phyloP scores from a whole-genome alignment of 768 basidiomycete species.

The Tubosaeta sp. region DNA sequence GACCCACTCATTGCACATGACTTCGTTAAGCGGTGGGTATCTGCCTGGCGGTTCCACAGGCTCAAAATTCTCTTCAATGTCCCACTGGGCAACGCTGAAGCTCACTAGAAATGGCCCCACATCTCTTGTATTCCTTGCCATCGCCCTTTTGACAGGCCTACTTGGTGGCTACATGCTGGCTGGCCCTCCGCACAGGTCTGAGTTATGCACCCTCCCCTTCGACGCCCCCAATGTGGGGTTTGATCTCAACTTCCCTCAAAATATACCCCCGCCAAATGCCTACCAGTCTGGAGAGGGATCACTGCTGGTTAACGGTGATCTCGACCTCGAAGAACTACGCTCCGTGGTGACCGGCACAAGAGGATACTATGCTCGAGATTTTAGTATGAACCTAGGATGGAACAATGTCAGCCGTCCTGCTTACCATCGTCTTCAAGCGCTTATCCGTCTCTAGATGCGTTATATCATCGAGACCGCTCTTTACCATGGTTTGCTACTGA shows the following conservation, averaged over 20 bases:
- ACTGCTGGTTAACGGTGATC: constrained; percentile 17
- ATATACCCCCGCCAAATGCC: background rate
- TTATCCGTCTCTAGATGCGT: constrained; percentile 33
- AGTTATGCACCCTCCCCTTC: constrained; percentile 20
- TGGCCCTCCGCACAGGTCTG: constrained; percentile 11
- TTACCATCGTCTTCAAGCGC: background rate
- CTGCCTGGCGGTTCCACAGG: constrained; percentile 15
- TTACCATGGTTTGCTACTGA: constrained; percentile 40
- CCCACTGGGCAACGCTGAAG: constrained; percentile 11
- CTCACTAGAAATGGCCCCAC: constrained; percentile 13
- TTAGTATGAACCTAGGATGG: constrained; percentile 42
- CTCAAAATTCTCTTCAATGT: background rate
- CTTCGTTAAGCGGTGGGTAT: constrained; percentile 13
- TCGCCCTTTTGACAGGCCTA: constrained; percentile 21
- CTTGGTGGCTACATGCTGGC: constrained; percentile 25
- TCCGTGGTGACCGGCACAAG: constrained; percentile 35
- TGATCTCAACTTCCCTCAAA: background rate
- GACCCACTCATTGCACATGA: background rate
- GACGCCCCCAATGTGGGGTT: background rate
- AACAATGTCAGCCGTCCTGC: constrained; percentile 37
- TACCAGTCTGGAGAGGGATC: constrained; percentile 1
- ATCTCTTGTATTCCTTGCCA: constrained; percentile 15
- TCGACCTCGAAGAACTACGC: constrained; percentile 30
- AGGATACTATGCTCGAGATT: constrained; percentile 44
- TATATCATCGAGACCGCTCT: constrained; percentile 46